A percentile compares a stretch with the other conserved stretches of the same genome.
Conservation (phyloP, 345 rosid species). For the Fremontodendron californicum region DNA sequence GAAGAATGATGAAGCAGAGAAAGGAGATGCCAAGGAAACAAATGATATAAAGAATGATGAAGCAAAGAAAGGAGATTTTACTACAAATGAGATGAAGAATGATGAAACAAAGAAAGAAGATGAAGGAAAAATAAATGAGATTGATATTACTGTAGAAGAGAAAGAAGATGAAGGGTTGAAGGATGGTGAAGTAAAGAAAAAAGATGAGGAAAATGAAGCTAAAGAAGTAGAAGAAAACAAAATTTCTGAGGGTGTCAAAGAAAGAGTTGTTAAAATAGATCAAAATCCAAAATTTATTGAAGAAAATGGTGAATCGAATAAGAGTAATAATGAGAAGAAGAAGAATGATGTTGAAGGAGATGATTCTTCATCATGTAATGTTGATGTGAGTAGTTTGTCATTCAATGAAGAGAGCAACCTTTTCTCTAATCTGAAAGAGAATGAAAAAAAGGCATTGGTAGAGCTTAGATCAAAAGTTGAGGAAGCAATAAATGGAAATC, state of each 20-base stretch:
- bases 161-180: neutral
- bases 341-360: neutral
- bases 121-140: neutral
- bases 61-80: neutral
- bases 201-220: neutral
- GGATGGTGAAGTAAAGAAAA: neutral
- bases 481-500: slow-evolving; percentile 26
- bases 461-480: slow-evolving; percentile 26
- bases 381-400: slow-evolving; percentile 15
- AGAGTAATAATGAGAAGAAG: neutral
- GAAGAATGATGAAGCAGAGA: neutral
- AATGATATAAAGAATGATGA: no score
- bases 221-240: neutral
- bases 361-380: neutral
- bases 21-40: neutral
- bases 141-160: neutral
- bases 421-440: slow-evolving; percentile 21
- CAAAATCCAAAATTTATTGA: neutral
- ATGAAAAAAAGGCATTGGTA: slow-evolving; percentile 26
- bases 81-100: neutral
- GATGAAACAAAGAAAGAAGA: neutral
- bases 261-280: neutral
- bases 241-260: neutral
- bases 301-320: neutral
- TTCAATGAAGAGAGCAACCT: slow-evolving; percentile 17